Conservation (phyloP, 2,329 filamentous ascomycete genomes). For the Cytospora paraplurivora region DNA sequence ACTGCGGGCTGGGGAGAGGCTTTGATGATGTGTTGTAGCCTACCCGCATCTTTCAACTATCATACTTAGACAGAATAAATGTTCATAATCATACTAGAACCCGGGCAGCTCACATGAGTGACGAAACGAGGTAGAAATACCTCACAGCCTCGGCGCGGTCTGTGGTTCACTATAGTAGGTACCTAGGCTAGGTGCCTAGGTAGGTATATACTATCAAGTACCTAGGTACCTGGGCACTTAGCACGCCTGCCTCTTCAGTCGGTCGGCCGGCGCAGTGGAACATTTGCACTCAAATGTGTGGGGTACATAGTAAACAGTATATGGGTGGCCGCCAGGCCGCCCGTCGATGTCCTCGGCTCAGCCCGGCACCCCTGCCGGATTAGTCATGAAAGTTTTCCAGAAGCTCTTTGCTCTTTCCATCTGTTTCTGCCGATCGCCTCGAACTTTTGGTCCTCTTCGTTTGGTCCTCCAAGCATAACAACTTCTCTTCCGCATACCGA, state of each 20-base stretch:
- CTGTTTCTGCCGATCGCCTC: slow-evolving; percentile 23
- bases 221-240: too few relatives aligned
- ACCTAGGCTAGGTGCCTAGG: too few relatives aligned
- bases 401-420: slow-evolving; percentile 20
- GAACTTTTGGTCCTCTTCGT: slow-evolving; percentile 10
- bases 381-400: slow-evolving; percentile 29
- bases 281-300: too few relatives aligned
- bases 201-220: too few relatives aligned
- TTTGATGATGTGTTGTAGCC: background rate
- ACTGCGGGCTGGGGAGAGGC: background rate
- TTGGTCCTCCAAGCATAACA: background rate
- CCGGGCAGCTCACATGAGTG: background rate
- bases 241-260: too few relatives aligned
- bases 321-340: background rate
- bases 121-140: background rate
- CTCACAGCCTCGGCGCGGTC: too few relatives aligned
- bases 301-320: too few relatives aligned
- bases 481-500: slow-evolving; percentile 11
- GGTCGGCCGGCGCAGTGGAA: slow-evolving; percentile 13
- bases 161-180: too few relatives aligned
- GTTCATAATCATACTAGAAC: background rate
- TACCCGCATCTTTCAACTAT: background rate
- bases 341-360: slow-evolving; percentile 10
- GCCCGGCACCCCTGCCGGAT: slow-evolving; percentile 17
- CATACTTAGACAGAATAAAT: slow-evolving; percentile 10